Evolutionary conservation across 148 eudicot genomes (phyloP), one percentile per base, ranked within the genome.

Genomic region (Cornus controversa): DNA sequence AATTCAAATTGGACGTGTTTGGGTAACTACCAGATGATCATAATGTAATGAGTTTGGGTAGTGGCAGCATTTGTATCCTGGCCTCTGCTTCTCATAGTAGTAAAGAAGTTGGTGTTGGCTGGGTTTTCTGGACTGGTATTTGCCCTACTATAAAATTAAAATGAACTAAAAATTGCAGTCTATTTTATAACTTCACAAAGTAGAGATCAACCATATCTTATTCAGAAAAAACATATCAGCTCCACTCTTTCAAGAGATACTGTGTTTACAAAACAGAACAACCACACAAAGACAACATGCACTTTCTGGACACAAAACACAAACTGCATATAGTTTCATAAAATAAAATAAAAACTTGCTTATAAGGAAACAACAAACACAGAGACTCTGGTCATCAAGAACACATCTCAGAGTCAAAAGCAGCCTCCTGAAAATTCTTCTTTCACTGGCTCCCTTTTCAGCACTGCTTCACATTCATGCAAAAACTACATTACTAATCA

Each of bases 341-440:
- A 40, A 3, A 40, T 6, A 40, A 40, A 1, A 31, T 31, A 31
- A 45, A 3, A 8, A 45, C 50, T 45, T 45, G 13, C 57, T 50
- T 50, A 1, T 15, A 50, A 50, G 57, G 57, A 11, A 2, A 54
- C 53, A 40, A 40, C 22, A 36, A 25, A 68, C 16, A 25, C 68
- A 50, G 34, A 36, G 13, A 70, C 37, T 10, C 27, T 31, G 36
- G 37, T 22, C 27, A 28, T 34, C 42, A 40, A 29, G 37, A 70
- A 77, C 71, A 75, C 34, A 60, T 54, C 36, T 42, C 73, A 54
- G 37, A 54, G 37, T 74, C 42, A 27, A 50, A 76, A 69, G 5
- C 66, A 29, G 64, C 70, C 60, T 75, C 78, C 69, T 80, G 71
- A 70, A 69, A 62, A 18, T 3, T 60, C 24, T 64, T 54, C 75